phyloP scores from a whole-genome alignment of 768 basidiomycete genomes.

The Mycena maculata region DNA sequence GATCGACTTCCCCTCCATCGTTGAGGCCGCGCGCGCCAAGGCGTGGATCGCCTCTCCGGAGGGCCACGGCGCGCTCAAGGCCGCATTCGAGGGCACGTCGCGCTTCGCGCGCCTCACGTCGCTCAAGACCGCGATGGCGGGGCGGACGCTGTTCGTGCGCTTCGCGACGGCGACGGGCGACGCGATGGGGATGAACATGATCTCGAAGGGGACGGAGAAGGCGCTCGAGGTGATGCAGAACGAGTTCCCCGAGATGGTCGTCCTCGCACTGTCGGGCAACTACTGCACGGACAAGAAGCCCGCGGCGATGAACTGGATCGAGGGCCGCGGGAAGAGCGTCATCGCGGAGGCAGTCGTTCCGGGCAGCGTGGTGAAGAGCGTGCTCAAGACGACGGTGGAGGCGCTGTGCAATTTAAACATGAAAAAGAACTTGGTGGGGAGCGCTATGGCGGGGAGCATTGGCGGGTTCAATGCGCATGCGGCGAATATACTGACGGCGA shows the following conservation, averaged over 20 bases:
- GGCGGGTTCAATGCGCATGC: constrained; percentile 99
- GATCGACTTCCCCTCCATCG: constrained; percentile 90
- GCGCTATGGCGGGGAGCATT: constrained; percentile 96
- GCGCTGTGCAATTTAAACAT: constrained; percentile 90
- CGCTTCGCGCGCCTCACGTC: constrained; percentile 89
- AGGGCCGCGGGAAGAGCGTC: constrained; percentile 97
- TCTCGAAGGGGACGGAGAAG: constrained; percentile 97
- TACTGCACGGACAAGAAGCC: constrained; percentile 99
- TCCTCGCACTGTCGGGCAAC: constrained; percentile 93
- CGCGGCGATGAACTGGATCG: constrained; percentile 99
- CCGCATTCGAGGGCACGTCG: constrained; percentile 94
- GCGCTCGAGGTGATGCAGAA: constrained; percentile 83
- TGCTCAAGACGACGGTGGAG: constrained; percentile 95
- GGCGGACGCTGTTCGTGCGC: constrained; percentile 91
- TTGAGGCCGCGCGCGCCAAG: constrained; percentile 84
- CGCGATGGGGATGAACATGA: constrained; percentile 99
- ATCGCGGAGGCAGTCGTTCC: constrained; percentile 96
- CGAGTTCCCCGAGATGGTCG: constrained; percentile 90
- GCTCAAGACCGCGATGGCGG: constrained; percentile 91
- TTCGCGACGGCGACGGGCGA: constrained; percentile 97
- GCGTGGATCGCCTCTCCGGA: constrained; percentile 88
- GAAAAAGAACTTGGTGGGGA: constrained; percentile 98
- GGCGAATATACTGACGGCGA: constrained; percentile 94
- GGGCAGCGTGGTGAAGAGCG: constrained; percentile 86
- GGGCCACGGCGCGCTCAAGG: constrained; percentile 79